phyloP scores from a whole-genome alignment of 306 rosid genomes.

The Amphicarpaea edgeworthii region DNA sequence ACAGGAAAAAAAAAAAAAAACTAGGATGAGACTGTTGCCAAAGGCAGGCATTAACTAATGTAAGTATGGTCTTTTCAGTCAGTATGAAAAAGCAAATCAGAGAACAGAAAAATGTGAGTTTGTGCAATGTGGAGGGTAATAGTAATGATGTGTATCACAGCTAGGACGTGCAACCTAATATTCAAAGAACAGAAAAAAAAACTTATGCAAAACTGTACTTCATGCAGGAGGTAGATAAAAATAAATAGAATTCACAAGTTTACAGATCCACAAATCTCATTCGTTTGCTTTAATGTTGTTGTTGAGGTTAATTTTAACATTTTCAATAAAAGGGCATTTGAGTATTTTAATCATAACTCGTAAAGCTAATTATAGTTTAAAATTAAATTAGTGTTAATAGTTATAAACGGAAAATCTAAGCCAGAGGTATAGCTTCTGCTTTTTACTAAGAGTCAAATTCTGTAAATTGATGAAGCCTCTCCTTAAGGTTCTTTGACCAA shows the following conservation, averaged over 20 bases:
- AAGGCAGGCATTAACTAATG: neutral
- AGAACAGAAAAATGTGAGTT: neutral
- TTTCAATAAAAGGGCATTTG: neutral
- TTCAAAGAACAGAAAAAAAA: neutral
- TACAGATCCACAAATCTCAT: neutral
- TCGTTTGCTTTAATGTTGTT: neutral
- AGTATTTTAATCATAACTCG: neutral
- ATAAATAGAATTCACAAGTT: neutral
- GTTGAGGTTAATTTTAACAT: neutral
- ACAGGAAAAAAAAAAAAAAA: neutral
- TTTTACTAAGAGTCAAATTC: neutral
- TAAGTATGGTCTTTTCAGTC: neutral
- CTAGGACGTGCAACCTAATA: neutral
- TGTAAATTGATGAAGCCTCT: constrained; percentile 27
- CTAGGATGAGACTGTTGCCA: neutral
- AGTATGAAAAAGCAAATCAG: constrained; percentile 4
- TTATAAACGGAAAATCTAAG: neutral
- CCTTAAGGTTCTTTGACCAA: constrained; percentile 15
- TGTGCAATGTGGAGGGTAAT: neutral
- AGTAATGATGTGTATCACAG: neutral
- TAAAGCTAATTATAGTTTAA: neutral
- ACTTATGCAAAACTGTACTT: neutral
- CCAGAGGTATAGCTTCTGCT: constrained; percentile 4
- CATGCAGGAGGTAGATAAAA: neutral
- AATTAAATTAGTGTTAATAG: neutral